Conservation (phyloP, 352 stramenopile genomes). For the Globisporangium nodosum region DNA sequence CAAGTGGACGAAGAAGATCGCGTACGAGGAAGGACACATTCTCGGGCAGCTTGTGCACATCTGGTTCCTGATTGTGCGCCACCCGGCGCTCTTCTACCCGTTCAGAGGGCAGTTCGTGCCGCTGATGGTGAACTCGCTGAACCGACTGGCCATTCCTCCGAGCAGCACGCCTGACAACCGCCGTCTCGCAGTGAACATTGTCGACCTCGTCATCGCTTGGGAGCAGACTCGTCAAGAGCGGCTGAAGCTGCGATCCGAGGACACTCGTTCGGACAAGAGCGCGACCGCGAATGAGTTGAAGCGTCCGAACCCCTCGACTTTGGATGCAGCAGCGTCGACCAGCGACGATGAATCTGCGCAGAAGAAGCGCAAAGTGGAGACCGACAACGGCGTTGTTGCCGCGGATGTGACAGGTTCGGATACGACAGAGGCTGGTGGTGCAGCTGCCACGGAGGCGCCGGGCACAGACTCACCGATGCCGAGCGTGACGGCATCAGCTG, state of each 20-base stretch:
- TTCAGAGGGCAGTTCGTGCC: conserved; percentile 92
- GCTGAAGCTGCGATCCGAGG: conserved; percentile 19
- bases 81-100: conserved; percentile 91
- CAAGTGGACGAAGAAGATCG: conserved; percentile 97
- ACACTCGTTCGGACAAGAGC: neutral
- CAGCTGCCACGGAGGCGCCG: neutral
- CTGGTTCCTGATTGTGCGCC: conserved; percentile 95
- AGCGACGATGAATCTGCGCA: conserved; percentile 7
- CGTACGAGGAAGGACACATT: conserved; percentile 96
- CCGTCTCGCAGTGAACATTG: conserved; percentile 90
- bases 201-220: conserved; percentile 96
- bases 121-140: conserved; percentile 96
- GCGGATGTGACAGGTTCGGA: neutral
- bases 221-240: conserved; percentile 83
- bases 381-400: conserved; percentile 14
- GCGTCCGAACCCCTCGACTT: conserved; percentile 5
- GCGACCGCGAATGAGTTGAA: conserved; percentile 13
- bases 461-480: neutral
- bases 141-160: conserved; percentile 91
- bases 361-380: conserved; percentile 47
- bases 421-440: neutral
- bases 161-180: conserved; percentile 92
- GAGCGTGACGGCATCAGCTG: neutral
- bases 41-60: conserved; percentile 96
- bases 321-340: neutral